Base-by-base conservation (phyloP, 768 basidiomycete species). In the Tricholoma bakamatsutake region DNA sequence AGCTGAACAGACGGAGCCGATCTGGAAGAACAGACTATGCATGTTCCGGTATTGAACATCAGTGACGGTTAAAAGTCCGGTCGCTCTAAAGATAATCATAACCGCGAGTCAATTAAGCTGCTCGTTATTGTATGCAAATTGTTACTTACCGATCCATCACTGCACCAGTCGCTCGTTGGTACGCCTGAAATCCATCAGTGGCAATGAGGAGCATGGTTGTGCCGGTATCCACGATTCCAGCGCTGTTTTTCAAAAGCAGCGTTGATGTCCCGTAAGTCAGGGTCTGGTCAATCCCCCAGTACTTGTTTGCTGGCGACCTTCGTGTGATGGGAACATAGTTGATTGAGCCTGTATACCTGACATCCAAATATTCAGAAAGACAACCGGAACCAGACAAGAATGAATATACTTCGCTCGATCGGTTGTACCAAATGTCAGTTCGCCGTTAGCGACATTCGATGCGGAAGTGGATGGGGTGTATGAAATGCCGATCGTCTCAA, bases 141-240 rank as follows among this genome's bases (percentile, higher is more conserved):
- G n/a, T 31, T 13, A n/a, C 46, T 48, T 31, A 48, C 46, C 17
- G 27, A 17, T 79, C 77, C 5, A 53, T 34, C 24, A 71, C 69
- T 12, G 68, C 82, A 28, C 81, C 79, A 9, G 80, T 84, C 6
- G 72, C 74, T 12, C 58, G 48, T 59, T 65, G 57, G 67, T 85
- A 84, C 28, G 60, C 62, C 12, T 60, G 62, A 67, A 75, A 80
- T 33, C 75, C 80, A 60, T 74, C 72, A 33, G 75, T 69, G 13
- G 80, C 76, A 39, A 82, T 58, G 50, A 80, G 71, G 52, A 82
- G 66, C 58, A 82, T 68, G 21, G 81, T 81, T 11, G 80, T 82
- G 12, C 80, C 81, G 17, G 83, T 84, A 63, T 84, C 83, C 42
- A 85, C 80, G 56, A 85, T 82, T 57, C 83, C 84, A 42, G 81